These are phyloP conservation scores for Plasmodium gaboni DNA, from an alignment of 169 alveolate genomes.

Conservation along the genomic window DNA sequence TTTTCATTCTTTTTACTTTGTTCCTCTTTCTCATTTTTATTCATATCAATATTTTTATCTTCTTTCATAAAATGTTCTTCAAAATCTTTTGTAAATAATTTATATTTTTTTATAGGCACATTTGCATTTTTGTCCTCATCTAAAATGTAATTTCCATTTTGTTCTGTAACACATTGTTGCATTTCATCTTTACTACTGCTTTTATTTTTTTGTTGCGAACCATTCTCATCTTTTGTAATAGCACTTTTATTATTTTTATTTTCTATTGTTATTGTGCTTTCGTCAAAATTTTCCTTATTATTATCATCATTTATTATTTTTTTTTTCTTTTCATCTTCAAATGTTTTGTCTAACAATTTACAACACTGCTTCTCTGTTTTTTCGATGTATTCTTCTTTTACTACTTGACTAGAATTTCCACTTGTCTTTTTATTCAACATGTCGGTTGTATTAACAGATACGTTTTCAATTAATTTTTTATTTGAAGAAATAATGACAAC, in stretches of 20 bases:
- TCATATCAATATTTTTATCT: slow-evolving; percentile 37
- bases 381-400: slow-evolving; percentile 10
- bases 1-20: not conserved
- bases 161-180: not conserved
- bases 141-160: slow-evolving; percentile 23
- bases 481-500: not conserved
- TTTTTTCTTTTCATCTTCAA: slow-evolving; percentile 19
- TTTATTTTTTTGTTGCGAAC: not conserved
- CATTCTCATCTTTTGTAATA: no score
- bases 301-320: not conserved
- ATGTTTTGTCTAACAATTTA: slow-evolving; percentile 28
- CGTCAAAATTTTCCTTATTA: not conserved
- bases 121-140: slow-evolving; percentile 23
- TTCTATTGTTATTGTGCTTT: no score
- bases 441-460: slow-evolving; percentile 8
- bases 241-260: no score
- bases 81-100: slow-evolving; percentile 75
- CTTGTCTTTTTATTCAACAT: not conserved
- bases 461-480: slow-evolving; percentile 5
- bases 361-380: slow-evolving; percentile 21
- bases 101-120: slow-evolving; percentile 39
- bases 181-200: slow-evolving; percentile 2
- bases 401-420: not conserved
- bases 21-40: slow-evolving; percentile 20
- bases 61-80: slow-evolving; percentile 71